Evolutionary conservation across 768 basidiomycete genomes (phyloP), one percentile per base, ranked within the genome.

Genomic region (Mycena epipterygia): DNA sequence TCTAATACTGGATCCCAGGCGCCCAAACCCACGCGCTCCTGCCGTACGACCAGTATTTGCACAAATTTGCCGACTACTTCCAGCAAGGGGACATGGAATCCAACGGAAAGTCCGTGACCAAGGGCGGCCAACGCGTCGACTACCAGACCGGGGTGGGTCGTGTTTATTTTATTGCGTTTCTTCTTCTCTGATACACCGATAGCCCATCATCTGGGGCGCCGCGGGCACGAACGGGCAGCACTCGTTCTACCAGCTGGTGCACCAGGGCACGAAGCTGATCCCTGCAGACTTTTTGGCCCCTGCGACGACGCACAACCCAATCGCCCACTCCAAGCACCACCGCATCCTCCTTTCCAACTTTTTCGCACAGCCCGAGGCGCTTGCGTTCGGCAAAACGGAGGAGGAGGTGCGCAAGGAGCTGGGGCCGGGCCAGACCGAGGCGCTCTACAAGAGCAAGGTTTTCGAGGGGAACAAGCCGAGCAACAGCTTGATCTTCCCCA

Each of bases 1-100:
- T 53, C 37, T 51, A 42, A 33, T 17, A 17, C 56, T 30, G 51
- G 25, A 53, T 64, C 29, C 25, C 53, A 92, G 93, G 95, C 73
- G 85, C 97, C 39, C 98, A 99, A 84, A 99, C 98, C 5, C 95
- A 97, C 73, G 95, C 93, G 3, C 88, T 99, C 46, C 88, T 99
- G 48, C 98, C 98, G 0, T 99, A 99, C 78, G 98, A 99, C 83
- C 98, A 99, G 81, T 99, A 99, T 84, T 85, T 99, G 73, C 95
- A 98, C 89, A 98, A 97, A 82, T 99, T 99, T 76, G 97, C 98
- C 41, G 98, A 99, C 82, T 99, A 99, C 87, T 99, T 99, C 94
- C 98, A 98, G 82, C 98, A 99, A 88, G 97, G 97, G 52, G 98
- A 99, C 82, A 99, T 99, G 98, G 98, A 99, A 83, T 98, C 96